Conservation (phyloP, 1,284 basidiomycete species). For the Ganoderma lucidum region DNA sequence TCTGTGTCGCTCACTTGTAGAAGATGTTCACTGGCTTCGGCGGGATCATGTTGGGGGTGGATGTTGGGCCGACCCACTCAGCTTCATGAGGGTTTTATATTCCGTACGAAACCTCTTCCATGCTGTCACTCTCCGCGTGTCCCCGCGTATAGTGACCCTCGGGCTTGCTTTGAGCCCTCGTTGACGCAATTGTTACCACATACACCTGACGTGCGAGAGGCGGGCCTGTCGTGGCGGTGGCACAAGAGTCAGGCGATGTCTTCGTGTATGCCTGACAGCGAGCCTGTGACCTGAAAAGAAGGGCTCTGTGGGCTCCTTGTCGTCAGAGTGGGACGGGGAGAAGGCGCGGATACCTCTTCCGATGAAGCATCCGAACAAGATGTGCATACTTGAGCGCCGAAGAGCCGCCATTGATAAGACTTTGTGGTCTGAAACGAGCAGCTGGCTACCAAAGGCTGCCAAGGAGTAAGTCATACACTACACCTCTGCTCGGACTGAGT, state of each 20-base stretch:
- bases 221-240: not conserved
- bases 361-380: not conserved
- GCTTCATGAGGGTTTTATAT: not conserved
- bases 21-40: conserved; percentile 11
- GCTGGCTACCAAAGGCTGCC: not conserved
- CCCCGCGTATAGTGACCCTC: too few relatives aligned
- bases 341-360: not conserved
- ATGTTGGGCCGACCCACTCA: conserved; percentile 43
- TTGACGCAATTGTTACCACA: not conserved
- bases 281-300: not conserved
- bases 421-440: not conserved
- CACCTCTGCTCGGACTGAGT: not conserved
- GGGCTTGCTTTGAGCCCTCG: not conserved
- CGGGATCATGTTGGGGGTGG: conserved; percentile 12
- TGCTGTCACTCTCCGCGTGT: not conserved
- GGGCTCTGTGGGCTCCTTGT: not conserved
- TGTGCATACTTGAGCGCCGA: not conserved
- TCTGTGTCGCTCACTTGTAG: conserved; percentile 12
- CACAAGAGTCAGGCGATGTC: not conserved
- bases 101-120: not conserved
- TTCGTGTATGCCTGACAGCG: not conserved
- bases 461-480: not conserved
- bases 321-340: not conserved
- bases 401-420: not conserved
- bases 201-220: not conserved